Conservation (phyloP, 2,329 filamentous ascomycete species). For the Akanthomyces uredinophilus region DNA sequence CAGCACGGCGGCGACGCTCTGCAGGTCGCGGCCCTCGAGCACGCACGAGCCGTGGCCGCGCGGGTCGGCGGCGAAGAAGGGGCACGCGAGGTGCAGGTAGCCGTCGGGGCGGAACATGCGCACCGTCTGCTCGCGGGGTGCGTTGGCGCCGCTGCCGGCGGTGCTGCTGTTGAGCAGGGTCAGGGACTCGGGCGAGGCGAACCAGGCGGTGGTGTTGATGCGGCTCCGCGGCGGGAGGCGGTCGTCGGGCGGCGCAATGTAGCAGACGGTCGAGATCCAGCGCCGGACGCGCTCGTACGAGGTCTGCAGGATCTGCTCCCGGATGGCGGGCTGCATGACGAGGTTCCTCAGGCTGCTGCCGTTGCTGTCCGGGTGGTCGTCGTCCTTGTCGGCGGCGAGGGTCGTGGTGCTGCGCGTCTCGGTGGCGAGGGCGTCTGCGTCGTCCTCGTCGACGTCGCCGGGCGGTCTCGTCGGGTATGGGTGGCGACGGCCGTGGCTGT, state of each 20-base stretch:
- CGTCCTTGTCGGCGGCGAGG: neutral
- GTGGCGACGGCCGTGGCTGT: neutral
- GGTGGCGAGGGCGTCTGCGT: neutral
- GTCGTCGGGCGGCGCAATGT: neutral
- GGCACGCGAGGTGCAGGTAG: constrained; percentile 5
- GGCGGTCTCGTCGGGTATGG: too few relatives aligned
- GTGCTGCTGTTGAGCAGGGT: neutral
- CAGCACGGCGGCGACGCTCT: neutral
- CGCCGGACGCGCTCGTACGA: neutral
- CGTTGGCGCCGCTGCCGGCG: too few relatives aligned
- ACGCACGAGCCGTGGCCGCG: neutral
- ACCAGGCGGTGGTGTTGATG: neutral
- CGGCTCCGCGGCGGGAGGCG: neutral
- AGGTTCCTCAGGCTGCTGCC: neutral
- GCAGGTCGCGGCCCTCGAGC: neutral
- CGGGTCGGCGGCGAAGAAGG: constrained; percentile 1
- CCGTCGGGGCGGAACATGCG: neutral
- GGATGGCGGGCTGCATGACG: neutral
- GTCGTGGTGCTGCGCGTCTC: constrained; percentile 10
- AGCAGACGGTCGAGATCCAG: neutral
- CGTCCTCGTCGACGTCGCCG: neutral
- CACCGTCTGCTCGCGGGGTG: neutral
- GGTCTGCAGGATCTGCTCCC: neutral
- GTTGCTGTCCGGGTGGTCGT: neutral
- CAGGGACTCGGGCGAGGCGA: neutral